Percentiles rank a stretch among this genome's conserved stretches.
These are phyloP conservation scores for Xylaria sp. DNA, from an alignment of 495 filamentous ascomycete species.

Conservation along the genomic window DNA sequence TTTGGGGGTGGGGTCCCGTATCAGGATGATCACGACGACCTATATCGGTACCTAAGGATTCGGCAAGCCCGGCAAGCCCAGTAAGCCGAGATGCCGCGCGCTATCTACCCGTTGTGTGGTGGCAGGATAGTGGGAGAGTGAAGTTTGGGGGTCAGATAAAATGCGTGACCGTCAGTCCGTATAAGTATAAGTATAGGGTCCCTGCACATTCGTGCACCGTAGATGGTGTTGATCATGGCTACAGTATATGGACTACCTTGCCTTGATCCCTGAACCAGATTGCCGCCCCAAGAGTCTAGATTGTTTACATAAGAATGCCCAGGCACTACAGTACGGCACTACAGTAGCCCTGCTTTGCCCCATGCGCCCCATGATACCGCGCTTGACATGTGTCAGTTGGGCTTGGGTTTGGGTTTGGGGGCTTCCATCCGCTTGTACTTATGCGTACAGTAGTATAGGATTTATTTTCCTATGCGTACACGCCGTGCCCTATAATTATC, in stretches of 20 bases:
- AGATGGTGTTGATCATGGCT: not conserved
- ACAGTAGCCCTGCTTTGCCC: no score
- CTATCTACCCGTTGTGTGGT: not conserved
- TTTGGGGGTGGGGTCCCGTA: not conserved
- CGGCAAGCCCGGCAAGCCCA: not conserved
- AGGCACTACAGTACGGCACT: not conserved
- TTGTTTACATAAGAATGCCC: not conserved
- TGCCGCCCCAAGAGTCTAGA: constrained; percentile 8
- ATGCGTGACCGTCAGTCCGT: not conserved
- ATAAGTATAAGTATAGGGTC: not conserved
- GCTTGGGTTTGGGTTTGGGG: no score
- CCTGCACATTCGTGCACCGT: not conserved
- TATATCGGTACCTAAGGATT: not conserved
- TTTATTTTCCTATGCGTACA: no score
- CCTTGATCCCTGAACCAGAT: not conserved
- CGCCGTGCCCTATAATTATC: no score
- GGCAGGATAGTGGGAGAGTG: not conserved
- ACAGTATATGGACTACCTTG: not conserved
- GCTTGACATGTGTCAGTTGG: no score
- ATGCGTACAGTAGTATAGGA: no score
- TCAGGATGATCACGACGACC: not conserved
- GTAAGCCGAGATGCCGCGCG: not conserved
- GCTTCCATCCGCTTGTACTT: no score
- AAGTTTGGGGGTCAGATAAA: not conserved
- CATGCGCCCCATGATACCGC: no score